These are phyloP conservation scores for Aquilaria yunnanensis DNA, from an alignment of 345 rosid species.

Conservation along the genomic window DNA sequence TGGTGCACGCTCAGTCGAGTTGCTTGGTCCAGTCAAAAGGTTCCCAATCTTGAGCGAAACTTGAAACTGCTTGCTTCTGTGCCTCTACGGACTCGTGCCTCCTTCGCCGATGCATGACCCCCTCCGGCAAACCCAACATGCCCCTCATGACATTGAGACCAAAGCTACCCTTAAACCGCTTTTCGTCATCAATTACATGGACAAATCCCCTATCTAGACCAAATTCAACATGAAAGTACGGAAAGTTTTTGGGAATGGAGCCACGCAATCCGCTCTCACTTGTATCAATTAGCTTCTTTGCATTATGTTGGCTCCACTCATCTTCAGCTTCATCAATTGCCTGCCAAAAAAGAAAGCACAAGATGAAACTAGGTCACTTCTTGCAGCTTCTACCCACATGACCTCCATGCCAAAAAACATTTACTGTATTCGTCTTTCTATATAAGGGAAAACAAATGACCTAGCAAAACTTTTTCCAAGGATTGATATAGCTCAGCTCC, in stretches of 20 bases:
- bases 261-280: slow-evolving; percentile 75
- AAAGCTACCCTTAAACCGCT: slow-evolving; percentile 67
- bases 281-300: slow-evolving; percentile 89
- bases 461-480: too few species aligned
- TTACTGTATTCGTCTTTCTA: too few species aligned
- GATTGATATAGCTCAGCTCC: too few species aligned
- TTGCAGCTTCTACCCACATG: too few species aligned
- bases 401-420: too few species aligned
- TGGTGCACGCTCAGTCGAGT: slow-evolving; percentile 31
- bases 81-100: slow-evolving; percentile 57
- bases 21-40: slow-evolving; percentile 94
- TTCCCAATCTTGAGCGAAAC: slow-evolving; percentile 61
- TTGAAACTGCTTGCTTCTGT: slow-evolving; percentile 58
- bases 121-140: slow-evolving; percentile 70
- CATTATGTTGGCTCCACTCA: slow-evolving; percentile 97
- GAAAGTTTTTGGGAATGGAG: slow-evolving; percentile 87
- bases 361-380: too few species aligned
- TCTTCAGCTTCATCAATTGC: slow-evolving; percentile 98
- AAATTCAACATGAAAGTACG: slow-evolving; percentile 92
- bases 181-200: slow-evolving; percentile 94
- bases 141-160: slow-evolving; percentile 91
- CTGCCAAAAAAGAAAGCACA: slow-evolving; percentile 20
- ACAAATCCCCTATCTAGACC: slow-evolving; percentile 77
- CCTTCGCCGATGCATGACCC: slow-evolving; percentile 79
- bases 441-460: too few species aligned